Conservation (phyloP, 2,329 filamentous ascomycete genomes). For the Alternaria sp. region DNA sequence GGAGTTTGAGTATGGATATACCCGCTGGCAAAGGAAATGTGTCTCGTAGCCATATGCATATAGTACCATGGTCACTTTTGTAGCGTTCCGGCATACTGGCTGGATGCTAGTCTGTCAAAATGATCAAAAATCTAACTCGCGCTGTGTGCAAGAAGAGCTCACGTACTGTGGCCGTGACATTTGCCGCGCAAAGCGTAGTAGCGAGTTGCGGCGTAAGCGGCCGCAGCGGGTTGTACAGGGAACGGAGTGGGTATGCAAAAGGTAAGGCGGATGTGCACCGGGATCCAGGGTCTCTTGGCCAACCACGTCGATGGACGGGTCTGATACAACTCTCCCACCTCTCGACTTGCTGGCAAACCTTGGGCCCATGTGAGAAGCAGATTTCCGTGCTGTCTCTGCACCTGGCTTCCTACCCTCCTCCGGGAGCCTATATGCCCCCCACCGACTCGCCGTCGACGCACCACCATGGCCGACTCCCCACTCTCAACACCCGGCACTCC, state of each 20-base stretch:
- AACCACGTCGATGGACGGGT: slow-evolving; percentile 17
- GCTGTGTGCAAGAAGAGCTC: neutral
- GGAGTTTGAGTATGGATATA: slow-evolving; percentile 24
- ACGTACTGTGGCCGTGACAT: neutral
- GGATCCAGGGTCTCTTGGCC: slow-evolving; percentile 22
- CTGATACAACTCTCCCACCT: slow-evolving; percentile 13
- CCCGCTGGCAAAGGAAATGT: slow-evolving; percentile 19
- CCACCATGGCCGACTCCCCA: slow-evolving; percentile 44
- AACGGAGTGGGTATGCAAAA: slow-evolving; percentile 13
- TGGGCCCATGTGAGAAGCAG: slow-evolving; percentile 28
- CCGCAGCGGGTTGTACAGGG: slow-evolving; percentile 14
- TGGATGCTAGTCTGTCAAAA: neutral
- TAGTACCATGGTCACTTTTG: neutral
- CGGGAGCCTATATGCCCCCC: slow-evolving; percentile 38
- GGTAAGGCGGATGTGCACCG: slow-evolving; percentile 14
- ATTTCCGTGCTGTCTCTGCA: slow-evolving; percentile 28
- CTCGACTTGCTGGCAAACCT: slow-evolving; percentile 23
- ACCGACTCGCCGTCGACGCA: slow-evolving; percentile 29
- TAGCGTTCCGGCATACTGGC: neutral
- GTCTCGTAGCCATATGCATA: neutral
- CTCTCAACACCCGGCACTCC: slow-evolving; percentile 35
- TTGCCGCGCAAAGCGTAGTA: slow-evolving; percentile 11
- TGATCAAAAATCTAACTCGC: neutral
- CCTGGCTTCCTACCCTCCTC: slow-evolving; percentile 20
- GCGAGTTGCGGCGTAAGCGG: slow-evolving; percentile 17